Conservation (phyloP, 371 early-diverging fungal species). For the Polyrhizophydium stewartii region DNA sequence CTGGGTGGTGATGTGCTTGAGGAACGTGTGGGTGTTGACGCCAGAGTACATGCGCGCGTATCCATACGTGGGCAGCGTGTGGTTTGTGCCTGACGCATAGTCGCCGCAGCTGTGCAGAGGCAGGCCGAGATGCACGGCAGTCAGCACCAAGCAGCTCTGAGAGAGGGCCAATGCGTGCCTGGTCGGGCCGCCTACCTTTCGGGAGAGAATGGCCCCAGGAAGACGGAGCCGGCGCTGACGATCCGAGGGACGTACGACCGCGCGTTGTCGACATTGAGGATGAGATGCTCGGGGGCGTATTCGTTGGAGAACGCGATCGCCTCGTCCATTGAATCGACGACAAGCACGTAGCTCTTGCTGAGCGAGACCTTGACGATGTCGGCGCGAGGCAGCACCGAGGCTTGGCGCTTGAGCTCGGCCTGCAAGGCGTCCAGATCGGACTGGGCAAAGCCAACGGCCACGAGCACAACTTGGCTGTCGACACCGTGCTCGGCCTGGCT, state of each 20-base stretch:
- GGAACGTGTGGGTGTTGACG: conserved; percentile 89
- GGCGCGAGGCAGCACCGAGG: conserved; percentile 77
- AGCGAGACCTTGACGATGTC: conserved; percentile 86
- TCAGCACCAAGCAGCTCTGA: neutral
- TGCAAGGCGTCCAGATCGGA: conserved; percentile 70
- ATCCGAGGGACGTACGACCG: conserved; percentile 59
- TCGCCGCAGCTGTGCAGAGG: conserved; percentile 78
- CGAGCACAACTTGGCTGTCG: conserved; percentile 91
- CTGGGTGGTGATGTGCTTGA: conserved; percentile 95
- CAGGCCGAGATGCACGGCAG: neutral
- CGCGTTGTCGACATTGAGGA: conserved; percentile 83
- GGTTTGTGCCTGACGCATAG: conserved; percentile 99
- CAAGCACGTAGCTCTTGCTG: conserved; percentile 73
- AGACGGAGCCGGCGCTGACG: conserved; percentile 91
- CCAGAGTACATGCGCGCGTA: conserved; percentile 97
- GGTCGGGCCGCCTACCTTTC: conserved; percentile 79
- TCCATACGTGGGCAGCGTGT: conserved; percentile 97
- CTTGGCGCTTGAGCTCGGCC: conserved; percentile 76
- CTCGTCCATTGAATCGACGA: conserved; percentile 63
- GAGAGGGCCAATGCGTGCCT: neutral
- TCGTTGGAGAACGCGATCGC: conserved; percentile 88
- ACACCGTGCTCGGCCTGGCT: conserved; percentile 97
- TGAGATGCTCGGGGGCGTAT: conserved; percentile 97
- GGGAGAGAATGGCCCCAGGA: conserved; percentile 93
- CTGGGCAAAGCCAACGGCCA: conserved; percentile 70